Percentiles rank a stretch among this genome's conserved stretches.
Evolutionary conservation across 768 basidiomycete genomes (phyloP).

Genomic region (Leccinum boreale): DNA sequence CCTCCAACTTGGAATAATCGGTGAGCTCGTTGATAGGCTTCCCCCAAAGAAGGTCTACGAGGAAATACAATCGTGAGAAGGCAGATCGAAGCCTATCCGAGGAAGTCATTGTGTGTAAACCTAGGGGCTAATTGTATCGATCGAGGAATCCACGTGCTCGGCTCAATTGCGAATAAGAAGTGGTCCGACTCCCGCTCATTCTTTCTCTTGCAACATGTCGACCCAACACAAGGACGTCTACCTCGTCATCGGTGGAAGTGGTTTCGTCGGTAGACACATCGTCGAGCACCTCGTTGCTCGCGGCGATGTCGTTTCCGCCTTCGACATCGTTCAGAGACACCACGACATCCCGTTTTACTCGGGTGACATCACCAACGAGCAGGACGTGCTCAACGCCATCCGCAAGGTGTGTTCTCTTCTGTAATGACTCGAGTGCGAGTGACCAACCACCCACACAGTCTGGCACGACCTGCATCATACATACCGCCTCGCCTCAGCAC

Average conservation of each 20-base stretch:
- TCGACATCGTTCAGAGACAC: conserved; percentile 91
- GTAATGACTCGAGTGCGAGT: neutral
- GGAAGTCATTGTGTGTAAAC: no score
- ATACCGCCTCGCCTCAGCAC: conserved; percentile 86
- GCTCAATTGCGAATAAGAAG: conserved; percentile 3
- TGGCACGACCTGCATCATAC: conserved; percentile 86
- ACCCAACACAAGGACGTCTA: conserved; percentile 57
- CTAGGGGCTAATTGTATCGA: neutral
- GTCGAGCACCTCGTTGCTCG: conserved; percentile 80
- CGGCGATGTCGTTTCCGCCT: conserved; percentile 76
- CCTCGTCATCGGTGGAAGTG: conserved; percentile 92
- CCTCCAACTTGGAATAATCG: no score
- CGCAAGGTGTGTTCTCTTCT: conserved; percentile 52
- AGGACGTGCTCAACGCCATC: conserved; percentile 68
- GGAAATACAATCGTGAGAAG: no score
- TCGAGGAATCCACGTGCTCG: conserved; percentile 4
- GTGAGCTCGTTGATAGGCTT: no score
- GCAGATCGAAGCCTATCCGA: no score
- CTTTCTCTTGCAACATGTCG: conserved; percentile 10
- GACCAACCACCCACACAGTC: conserved; percentile 41
- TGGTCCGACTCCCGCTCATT: neutral
- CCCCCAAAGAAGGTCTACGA: no score
- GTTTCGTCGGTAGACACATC: conserved; percentile 88
- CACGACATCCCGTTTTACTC: conserved; percentile 85
- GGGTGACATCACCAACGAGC: conserved; percentile 82